A percentile compares a stretch with the other conserved stretches of the same genome.
Conservation (phyloP, 202 grass and related monocot genomes). For the Carex arenaria region DNA sequence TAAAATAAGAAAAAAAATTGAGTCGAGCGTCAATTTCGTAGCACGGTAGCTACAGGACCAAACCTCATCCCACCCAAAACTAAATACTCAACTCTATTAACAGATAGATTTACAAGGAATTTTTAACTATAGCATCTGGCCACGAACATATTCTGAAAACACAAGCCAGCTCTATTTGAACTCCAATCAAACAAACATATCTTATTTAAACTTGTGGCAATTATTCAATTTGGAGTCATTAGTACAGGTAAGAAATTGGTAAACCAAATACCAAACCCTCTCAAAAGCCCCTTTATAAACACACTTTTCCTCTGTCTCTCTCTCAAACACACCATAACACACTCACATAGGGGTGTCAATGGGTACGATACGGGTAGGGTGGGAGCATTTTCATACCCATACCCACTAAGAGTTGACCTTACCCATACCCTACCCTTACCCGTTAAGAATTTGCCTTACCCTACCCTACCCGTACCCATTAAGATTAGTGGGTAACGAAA, state of each 20-base stretch:
- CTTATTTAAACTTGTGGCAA: slow-evolving; percentile 3
- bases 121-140: neutral
- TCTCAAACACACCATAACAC: neutral
- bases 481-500: too few species aligned
- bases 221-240: slow-evolving; percentile 7
- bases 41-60: too few species aligned
- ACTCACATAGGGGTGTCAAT: neutral
- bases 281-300: slow-evolving; percentile 9
- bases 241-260: slow-evolving; percentile 28
- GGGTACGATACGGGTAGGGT: too few species aligned
- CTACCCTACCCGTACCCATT: too few species aligned
- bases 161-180: neutral
- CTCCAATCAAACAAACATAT: neutral
- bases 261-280: slow-evolving; percentile 15
- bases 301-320: neutral
- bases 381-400: too few species aligned
- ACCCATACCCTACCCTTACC: too few species aligned
- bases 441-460: too few species aligned
- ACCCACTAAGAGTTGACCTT: too few species aligned
- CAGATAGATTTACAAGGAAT: neutral
- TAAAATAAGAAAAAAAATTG: too few species aligned
- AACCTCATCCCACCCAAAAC: too few species aligned
- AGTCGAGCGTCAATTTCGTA: too few species aligned
- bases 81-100: neutral
- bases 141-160: neutral